Base-by-base conservation (phyloP, 2,329 filamentous ascomycete species). In the Juglanconis juglandina region DNA sequence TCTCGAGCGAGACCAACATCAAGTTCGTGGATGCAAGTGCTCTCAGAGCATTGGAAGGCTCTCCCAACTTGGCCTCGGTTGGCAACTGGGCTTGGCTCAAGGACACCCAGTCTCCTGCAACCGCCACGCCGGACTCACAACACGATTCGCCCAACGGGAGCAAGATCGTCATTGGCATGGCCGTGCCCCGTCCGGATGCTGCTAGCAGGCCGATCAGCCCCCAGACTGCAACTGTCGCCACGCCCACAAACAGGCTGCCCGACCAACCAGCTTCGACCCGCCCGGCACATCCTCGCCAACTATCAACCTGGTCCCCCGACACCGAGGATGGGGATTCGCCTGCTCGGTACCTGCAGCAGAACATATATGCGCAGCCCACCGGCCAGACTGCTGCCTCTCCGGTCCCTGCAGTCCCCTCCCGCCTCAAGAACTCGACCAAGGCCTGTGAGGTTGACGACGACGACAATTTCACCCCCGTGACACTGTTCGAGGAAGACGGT, bases 131-230 rank as follows among this genome's bases (percentile, higher is more conserved):
- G 47, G n/a, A 33, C 37, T 24, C 17, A 5, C 70, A 71, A 10
- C 84, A 86, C 63, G 77, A 90, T 4, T 90, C 88, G 13, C 88
- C 89, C 0, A 83, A 82, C 60, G 86, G 89, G 66, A 80, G 85
- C n/a, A 87, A 87, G 1, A 92, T 92, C 61, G 81, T 89, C 47
- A 92, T 91, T 65, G 88, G 88, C 11, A 85, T 92, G 54, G 81
- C 84, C 13, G 76, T 91, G 50, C 83, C 88, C 2, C 81, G 84
- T 13, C 80, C 82, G 50, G 74, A 77, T 39, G 64, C 76, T 34
- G 72, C 68, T 66, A 75, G 71, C 46, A 82, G 73, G 67, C 77
- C 76, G 66, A 74, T 81, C 68, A 83, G 79, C 59, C 81, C 82
- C n/a, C 77, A 81, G 48, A 84, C 78, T 3, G 76, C 78, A 14